phyloP scores from a whole-genome alignment of 2,329 filamentous ascomycete genomes.

The Fusarium napiforme region DNA sequence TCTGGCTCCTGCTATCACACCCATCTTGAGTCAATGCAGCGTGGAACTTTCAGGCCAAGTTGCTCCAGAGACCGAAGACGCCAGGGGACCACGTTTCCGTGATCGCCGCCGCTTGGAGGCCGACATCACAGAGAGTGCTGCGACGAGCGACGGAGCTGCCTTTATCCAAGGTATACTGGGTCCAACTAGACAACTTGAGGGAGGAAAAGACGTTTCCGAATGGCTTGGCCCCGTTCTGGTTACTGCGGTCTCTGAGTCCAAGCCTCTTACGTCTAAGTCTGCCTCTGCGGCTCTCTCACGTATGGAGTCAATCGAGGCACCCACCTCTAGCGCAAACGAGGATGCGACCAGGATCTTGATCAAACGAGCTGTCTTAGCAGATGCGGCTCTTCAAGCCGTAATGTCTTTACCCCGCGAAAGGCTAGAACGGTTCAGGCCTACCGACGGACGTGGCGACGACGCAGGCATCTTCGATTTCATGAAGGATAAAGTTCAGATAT shows the following conservation, averaged over 20 bases:
- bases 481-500: neutral
- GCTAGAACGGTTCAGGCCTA: neutral
- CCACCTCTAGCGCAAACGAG: neutral
- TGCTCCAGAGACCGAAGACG: neutral
- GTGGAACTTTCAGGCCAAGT: neutral
- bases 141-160: neutral
- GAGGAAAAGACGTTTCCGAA: conserved; percentile 15
- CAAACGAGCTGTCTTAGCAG: neutral
- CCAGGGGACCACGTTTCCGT: neutral
- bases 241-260: neutral
- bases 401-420: neutral
- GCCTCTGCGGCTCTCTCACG: neutral
- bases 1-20: conserved; percentile 6
- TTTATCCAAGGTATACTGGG: conserved; percentile 13
- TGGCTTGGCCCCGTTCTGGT: conserved; percentile 16
- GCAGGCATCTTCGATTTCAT: neutral
- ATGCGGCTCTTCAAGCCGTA: neutral
- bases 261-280: neutral
- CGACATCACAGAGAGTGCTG: neutral
- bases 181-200: conserved; percentile 19
- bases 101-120: neutral
- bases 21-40: conserved; percentile 11
- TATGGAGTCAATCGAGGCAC: neutral
- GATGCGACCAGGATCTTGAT: neutral
- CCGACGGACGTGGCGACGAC: neutral